Conservation (phyloP, 331 rosid genomes). For the Rhamnella rubrinervis region DNA sequence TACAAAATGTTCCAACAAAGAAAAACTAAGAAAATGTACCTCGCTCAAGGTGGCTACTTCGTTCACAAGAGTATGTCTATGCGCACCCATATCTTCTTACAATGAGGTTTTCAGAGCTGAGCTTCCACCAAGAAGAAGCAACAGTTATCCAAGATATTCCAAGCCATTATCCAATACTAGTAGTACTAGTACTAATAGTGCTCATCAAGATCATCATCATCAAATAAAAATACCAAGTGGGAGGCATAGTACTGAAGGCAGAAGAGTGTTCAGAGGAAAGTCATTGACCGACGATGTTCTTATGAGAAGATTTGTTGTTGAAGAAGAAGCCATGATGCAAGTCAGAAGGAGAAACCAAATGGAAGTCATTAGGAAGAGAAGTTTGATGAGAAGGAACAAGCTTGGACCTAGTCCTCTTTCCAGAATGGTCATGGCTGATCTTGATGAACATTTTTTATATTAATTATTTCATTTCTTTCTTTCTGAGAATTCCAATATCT, state of each 20-base stretch:
- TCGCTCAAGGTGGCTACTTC: conserved; percentile 81
- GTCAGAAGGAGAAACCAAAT: conserved; percentile 80
- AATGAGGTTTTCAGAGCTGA: conserved; percentile 69
- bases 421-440: conserved; percentile 67
- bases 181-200: not conserved
- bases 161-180: conserved; percentile 41
- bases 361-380: conserved; percentile 81
- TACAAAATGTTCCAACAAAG: conserved; percentile 21
- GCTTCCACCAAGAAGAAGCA: conserved; percentile 81
- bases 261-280: conserved; percentile 80
- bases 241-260: conserved; percentile 63
- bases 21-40: conserved; percentile 70
- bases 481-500: no score
- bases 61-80: conserved; percentile 85
- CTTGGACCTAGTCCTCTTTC: conserved; percentile 94
- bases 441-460: not conserved
- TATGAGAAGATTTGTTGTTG: conserved; percentile 86
- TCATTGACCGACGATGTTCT: conserved; percentile 88
- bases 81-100: conserved; percentile 89
- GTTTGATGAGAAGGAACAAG: conserved; percentile 59
- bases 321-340: conserved; percentile 98
- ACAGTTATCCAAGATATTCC: conserved; percentile 71
- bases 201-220: no score
- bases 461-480: no score
- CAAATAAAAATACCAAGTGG: conserved; percentile 21